Base-by-base conservation (phyloP, 768 basidiomycete genomes). In the Lactarius evosmus region DNA sequence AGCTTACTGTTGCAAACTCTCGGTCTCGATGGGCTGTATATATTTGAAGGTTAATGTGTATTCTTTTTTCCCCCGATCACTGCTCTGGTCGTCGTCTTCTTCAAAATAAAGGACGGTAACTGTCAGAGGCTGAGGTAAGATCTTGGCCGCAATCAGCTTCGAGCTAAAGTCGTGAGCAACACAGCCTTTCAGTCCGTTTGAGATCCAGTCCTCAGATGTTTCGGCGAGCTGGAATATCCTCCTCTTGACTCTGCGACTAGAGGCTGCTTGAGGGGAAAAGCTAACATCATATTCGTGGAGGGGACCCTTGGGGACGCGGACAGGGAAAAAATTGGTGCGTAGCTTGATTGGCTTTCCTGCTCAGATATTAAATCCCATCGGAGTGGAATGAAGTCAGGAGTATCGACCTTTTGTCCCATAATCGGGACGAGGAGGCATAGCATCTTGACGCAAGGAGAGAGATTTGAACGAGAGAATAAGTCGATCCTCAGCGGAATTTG, bases 301-400 rank as follows among this genome's bases (percentile, higher is more conserved):
- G 1, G 80, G 78, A 7, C 76, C 77, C 61, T 78, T 79, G 7
- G 82, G 81, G 19, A 82, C 73, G 17, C 71, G 72, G 25, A 85
- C 70, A 9, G 82, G 76, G 68, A 85, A 83, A 73, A 83, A 83
- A 59, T 83, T 83, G 2, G 82, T 72, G 25, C 82, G 80, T 44
- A 85, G 74, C 60, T 77, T 80, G 72, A 84, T 77, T 46, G 72
- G 66, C 17, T 25, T 74, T 29, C 82, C 82, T 3, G 67, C 70
- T 0, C 22, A 19, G 16, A 56, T 33, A 38, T 65, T 25, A 61
- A 22, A 56, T 51, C 14, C 11, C 8, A 61, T 38, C 32, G 25
- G 32, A 19, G 22, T 0, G 33, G 22, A 34, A 60, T 34, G n/a
- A 52, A 22, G 55, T 50, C n/a, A 34, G 8, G 32, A 36, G 41